Evolutionary conservation across 2,329 filamentous ascomycete species (phyloP).

Genomic region (Fonsecaea nubica): DNA sequence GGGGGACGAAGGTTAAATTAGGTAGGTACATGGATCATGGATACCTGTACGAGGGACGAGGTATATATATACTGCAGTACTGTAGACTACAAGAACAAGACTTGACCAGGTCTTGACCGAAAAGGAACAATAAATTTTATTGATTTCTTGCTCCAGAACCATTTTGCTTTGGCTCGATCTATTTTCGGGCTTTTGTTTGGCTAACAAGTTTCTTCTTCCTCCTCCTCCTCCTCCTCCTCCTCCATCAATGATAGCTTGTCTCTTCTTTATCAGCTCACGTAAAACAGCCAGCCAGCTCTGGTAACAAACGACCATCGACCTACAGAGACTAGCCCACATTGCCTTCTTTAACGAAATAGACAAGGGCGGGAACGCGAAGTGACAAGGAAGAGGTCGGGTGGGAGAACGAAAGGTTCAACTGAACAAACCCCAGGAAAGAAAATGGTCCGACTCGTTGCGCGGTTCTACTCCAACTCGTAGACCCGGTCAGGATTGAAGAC

Average conservation of each 20-base stretch:
- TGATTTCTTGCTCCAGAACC: too few species aligned
- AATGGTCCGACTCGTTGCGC: too few species aligned
- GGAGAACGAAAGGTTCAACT: background rate
- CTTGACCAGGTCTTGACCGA: too few species aligned
- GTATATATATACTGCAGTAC: too few species aligned
- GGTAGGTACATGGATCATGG: too few species aligned
- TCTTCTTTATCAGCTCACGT: background rate
- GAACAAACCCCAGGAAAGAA: too few species aligned
- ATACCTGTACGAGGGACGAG: too few species aligned
- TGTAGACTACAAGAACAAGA: too few species aligned
- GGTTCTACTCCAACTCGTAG: background rate
- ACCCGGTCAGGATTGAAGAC: slow-evolving; percentile 44
- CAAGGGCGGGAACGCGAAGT: background rate
- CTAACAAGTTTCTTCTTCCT: background rate
- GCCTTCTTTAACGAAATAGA: background rate
- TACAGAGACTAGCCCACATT: background rate
- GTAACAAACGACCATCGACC: background rate
- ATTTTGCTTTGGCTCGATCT: too few species aligned
- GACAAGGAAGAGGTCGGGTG: background rate
- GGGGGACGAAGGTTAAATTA: too few species aligned
- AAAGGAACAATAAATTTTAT: too few species aligned
- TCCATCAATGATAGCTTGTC: background rate
- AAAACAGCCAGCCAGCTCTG: background rate
- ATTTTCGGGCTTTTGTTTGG: too few species aligned
- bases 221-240: background rate